Evolutionary conservation across 768 basidiomycete species (phyloP).

Genomic region (Rhizopogon vulgaris): DNA sequence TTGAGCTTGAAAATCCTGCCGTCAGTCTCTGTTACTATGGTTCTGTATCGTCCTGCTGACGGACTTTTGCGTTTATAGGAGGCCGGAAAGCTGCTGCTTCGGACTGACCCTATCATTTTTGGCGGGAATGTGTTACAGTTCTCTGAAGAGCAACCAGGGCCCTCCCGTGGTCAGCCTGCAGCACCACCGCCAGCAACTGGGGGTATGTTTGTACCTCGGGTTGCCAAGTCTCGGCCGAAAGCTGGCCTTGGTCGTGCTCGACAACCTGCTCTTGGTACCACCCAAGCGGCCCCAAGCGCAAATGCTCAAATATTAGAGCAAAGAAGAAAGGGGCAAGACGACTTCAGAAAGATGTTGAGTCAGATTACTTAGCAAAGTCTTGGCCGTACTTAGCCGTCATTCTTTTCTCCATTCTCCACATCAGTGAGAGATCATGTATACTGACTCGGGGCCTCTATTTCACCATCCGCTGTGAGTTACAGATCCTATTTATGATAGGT

Average conservation of each 20-base stretch:
- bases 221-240: conserved; percentile 58
- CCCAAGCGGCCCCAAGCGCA: conserved; percentile 13
- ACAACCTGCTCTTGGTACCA: conserved; percentile 25
- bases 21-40: conserved; percentile 31
- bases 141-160: conserved; percentile 41
- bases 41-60: not conserved
- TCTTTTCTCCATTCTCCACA: not conserved
- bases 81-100: conserved; percentile 72
- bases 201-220: conserved; percentile 63
- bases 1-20: conserved; percentile 60
- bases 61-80: conserved; percentile 44
- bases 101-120: conserved; percentile 66
- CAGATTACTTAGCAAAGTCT: not conserved
- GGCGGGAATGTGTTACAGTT: conserved; percentile 55
- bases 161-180: conserved; percentile 20
- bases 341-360: conserved; percentile 76
- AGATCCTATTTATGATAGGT: conserved; percentile 1
- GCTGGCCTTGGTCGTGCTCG: conserved; percentile 63
- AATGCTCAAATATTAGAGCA: conserved; percentile 13
- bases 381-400: not conserved
- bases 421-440: not conserved
- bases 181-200: conserved; percentile 34
- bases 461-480: not conserved
- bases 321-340: conserved; percentile 64
- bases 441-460: not conserved